Evolutionary conservation across 23 red algal species (phyloP), one percentile per base, ranked within the genome.

Genomic region (Pyropia yezoensis): DNA sequence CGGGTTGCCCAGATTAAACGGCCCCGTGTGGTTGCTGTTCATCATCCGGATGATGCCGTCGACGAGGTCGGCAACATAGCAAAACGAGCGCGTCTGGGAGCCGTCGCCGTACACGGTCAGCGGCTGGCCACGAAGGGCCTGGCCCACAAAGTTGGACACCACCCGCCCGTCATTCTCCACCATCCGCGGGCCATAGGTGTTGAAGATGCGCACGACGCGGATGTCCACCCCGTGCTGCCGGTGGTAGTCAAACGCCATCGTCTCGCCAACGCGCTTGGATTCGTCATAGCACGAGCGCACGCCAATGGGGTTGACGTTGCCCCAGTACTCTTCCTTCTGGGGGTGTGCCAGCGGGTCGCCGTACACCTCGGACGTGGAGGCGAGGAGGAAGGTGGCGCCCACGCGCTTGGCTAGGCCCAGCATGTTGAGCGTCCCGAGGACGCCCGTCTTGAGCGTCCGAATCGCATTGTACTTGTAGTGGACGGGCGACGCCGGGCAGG

Each of bases 391-490:
- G 33, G 86, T 71, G 1, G 94, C 94, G 54, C 94, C 94, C 5
- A 76, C 88, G 27, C 94, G 85, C 52, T 98, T 98, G 13, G 94
- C 94, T 33, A 98, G 59, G 23, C 94, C 94, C 50, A 98, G 79
- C 94, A 98, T 98, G 73, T 98, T 91, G 15, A 98, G 66, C 27
- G 94, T 98, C 2, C 94, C 94, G 19, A 98, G 49, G 30, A 98
- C 82, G 63, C 87, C 91, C 23, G 94, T 98, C 59, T 98, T 98
- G 73, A 98, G 76, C 4, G 94, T 98, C 70, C 91, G 91, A 61
- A 98, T 98, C 20, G 94, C 94, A 56, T 98, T 98, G 75, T 98
- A 98, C 72, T 98, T 98, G 85, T 98, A 98, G 57, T 98, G 94
- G 3, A 98, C 75, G 17, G 94, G 94, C 15, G 85, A 91, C 17